Evolutionary conservation across 805 yeast genomes (phyloP).

Genomic region (Komagataella pastoris): DNA sequence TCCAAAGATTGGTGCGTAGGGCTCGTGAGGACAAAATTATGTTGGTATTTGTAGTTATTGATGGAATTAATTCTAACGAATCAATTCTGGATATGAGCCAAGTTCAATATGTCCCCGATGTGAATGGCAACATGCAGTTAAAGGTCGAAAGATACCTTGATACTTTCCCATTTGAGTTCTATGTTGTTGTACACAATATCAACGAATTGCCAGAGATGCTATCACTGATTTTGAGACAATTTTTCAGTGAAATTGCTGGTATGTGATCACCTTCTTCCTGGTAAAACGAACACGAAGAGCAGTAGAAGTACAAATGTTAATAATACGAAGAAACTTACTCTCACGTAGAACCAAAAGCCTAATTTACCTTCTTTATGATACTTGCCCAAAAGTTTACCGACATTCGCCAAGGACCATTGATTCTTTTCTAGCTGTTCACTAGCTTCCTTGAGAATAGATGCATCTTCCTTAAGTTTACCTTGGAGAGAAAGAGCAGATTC

Average conservation of each 20-base stretch:
- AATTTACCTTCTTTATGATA: slow-evolving; percentile 19
- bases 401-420: slow-evolving; percentile 13
- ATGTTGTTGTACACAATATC: slow-evolving; percentile 85
- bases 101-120: slow-evolving; percentile 68
- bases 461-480: slow-evolving; percentile 17
- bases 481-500: slow-evolving; percentile 19
- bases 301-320: slow-evolving; percentile 10
- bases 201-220: slow-evolving; percentile 86
- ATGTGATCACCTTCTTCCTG: slow-evolving; percentile 1
- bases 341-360: slow-evolving; percentile 18
- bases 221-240: slow-evolving; percentile 80
- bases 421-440: slow-evolving; percentile 18
- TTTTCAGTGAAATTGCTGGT: slow-evolving; percentile 59
- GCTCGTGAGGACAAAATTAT: slow-evolving; percentile 89
- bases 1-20: slow-evolving; percentile 73
- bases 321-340: slow-evolving; percentile 11
- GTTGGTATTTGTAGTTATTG: slow-evolving; percentile 90
- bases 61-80: slow-evolving; percentile 73
- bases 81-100: slow-evolving; percentile 93
- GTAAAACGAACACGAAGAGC: slow-evolving; percentile 6
- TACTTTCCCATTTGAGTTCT: slow-evolving; percentile 92
- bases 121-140: slow-evolving; percentile 54
- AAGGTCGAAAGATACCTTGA: slow-evolving; percentile 79
- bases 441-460: slow-evolving; percentile 17
- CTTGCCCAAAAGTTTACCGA: slow-evolving; percentile 12